Percentiles rank a stretch among this genome's conserved stretches.
Conservation (phyloP, 78 protist genomes). For the Dictyostelium brefeldianum region DNA sequence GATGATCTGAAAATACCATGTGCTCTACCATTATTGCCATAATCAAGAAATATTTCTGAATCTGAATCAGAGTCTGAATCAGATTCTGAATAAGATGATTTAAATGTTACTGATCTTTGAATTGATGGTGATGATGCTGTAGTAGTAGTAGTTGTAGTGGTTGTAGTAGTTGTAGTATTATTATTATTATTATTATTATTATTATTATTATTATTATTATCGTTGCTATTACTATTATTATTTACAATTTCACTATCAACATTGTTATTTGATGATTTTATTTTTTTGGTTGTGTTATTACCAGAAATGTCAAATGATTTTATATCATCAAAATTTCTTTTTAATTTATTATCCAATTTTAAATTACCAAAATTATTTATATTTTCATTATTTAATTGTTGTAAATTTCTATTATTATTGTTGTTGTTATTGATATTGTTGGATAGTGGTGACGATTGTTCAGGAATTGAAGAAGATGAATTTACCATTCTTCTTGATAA, state of each 20-base stretch:
- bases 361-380: conserved; percentile 16
- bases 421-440: neutral
- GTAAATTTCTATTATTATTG: neutral
- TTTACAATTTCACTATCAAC: conserved; percentile 1
- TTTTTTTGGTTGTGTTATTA: neutral
- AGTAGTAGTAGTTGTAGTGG: neutral
- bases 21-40: conserved; percentile 17
- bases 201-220: conserved; percentile 29
- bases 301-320: neutral
- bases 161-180: neutral
- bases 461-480: neutral
- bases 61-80: conserved; percentile 55
- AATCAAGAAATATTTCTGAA: conserved; percentile 40
- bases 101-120: neutral
- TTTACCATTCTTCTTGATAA: conserved; percentile 13
- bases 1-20: conserved; percentile 13
- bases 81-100: neutral
- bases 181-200: neutral
- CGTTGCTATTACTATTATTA: conserved; percentile 34
- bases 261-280: neutral
- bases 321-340: conserved; percentile 23
- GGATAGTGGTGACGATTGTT: too few species aligned
- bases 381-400: conserved; percentile 9
- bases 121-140: neutral
- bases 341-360: conserved; percentile 23